Evolutionary conservation across 2,329 filamentous ascomycete genomes (phyloP).

Genomic region (Cercospora janseana): DNA sequence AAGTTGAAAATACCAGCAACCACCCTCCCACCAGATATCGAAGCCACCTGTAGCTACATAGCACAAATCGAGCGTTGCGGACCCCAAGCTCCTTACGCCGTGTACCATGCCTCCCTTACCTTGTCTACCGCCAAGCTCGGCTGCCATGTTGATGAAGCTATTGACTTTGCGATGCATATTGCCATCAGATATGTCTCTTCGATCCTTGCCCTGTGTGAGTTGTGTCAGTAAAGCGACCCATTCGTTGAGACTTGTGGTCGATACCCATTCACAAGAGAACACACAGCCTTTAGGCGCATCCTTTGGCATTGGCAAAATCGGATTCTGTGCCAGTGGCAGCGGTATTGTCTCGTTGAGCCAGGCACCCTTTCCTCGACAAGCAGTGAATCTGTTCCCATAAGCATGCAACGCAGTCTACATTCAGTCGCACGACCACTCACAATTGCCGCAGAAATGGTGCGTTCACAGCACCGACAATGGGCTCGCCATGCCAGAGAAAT

Average conservation of each 20-base stretch:
- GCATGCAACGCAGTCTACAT: neutral
- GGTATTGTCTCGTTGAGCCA: slow-evolving; percentile 65
- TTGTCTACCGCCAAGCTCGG: slow-evolving; percentile 59
- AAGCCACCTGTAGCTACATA: slow-evolving; percentile 71
- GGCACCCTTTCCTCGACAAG: slow-evolving; percentile 64
- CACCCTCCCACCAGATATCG: slow-evolving; percentile 81
- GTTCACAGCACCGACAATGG: slow-evolving; percentile 69
- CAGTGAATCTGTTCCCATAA: slow-evolving; percentile 60
- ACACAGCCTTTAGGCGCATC: slow-evolving; percentile 67
- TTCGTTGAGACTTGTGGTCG: neutral
- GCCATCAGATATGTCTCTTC: slow-evolving; percentile 62
- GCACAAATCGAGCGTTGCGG: slow-evolving; percentile 70
- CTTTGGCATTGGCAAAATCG: slow-evolving; percentile 61
- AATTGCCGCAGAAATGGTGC: slow-evolving; percentile 59
- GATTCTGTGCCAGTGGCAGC: slow-evolving; percentile 63
- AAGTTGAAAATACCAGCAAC: slow-evolving; percentile 38
- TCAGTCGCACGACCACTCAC: slow-evolving; percentile 10
- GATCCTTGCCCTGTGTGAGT: slow-evolving; percentile 61
- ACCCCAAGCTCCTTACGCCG: slow-evolving; percentile 68
- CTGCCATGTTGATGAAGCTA: slow-evolving; percentile 72
- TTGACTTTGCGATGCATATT: slow-evolving; percentile 71
- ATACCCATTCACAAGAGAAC: slow-evolving; percentile 61
- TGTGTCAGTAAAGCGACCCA: neutral
- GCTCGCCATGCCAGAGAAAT: slow-evolving; percentile 59
- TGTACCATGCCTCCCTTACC: slow-evolving; percentile 78